Percentiles rank a stretch among this genome's conserved stretches.
phyloP scores from a whole-genome alignment of 345 rosid species.

The Excoecaria cochinchinensis region DNA sequence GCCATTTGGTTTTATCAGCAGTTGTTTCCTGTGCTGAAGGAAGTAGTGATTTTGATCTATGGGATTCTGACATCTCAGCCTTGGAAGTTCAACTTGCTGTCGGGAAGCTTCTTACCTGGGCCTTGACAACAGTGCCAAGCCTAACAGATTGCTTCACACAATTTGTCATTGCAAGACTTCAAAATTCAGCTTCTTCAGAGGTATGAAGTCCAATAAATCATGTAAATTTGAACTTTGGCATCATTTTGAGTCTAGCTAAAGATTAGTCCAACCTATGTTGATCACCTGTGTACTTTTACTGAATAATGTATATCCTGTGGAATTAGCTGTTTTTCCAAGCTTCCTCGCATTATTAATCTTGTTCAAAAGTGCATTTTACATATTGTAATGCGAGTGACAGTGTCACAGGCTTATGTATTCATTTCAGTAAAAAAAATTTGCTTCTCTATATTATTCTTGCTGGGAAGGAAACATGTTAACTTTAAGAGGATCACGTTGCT shows the following conservation, averaged over 20 bases:
- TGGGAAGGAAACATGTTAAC: too few species aligned
- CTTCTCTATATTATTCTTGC: too few species aligned
- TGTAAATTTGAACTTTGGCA: not conserved
- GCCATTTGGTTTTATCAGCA: slow-evolving; percentile 60
- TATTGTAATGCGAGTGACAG: too few species aligned
- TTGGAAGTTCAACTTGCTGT: slow-evolving; percentile 58
- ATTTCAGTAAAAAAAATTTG: too few species aligned
- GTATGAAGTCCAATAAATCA: slow-evolving; percentile 22
- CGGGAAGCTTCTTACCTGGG: slow-evolving; percentile 71
- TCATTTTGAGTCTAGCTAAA: not conserved
- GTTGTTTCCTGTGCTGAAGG: slow-evolving; percentile 56
- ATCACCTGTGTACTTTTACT: too few species aligned
- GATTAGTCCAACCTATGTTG: not conserved
- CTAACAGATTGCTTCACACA: slow-evolving; percentile 61
- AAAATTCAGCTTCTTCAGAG: slow-evolving; percentile 32
- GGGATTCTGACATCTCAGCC: slow-evolving; percentile 51
- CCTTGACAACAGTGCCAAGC: slow-evolving; percentile 47
- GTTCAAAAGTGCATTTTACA: too few species aligned
- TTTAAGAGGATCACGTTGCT: too few species aligned
- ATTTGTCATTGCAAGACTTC: slow-evolving; percentile 57
- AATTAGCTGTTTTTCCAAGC: too few species aligned
- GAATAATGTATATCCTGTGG: too few species aligned
- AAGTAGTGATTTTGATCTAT: slow-evolving; percentile 45
- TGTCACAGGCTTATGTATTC: too few species aligned
- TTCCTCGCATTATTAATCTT: too few species aligned